A percentile compares a stretch with the other conserved stretches of the same genome.
Evolutionary conservation across 1,284 basidiomycete species (phyloP).

Genomic region (Apiotrichum gamsii): DNA sequence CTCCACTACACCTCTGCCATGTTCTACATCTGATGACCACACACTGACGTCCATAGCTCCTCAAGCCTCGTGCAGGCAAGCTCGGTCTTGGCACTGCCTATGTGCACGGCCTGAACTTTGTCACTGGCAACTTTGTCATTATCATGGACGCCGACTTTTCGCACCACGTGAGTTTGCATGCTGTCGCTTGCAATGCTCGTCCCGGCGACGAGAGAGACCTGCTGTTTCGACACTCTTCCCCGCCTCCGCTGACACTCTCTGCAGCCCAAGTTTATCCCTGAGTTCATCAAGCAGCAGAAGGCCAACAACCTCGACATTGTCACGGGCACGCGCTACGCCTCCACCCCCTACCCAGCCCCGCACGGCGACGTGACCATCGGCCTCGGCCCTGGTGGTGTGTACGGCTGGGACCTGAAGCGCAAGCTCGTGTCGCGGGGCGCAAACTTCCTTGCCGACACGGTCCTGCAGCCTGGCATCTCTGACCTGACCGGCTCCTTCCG

Average conservation of each 20-base stretch:
- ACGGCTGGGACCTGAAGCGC: constrained; percentile 82
- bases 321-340: constrained; percentile 77
- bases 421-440: constrained; percentile 79
- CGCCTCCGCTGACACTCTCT: neutral
- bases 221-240: neutral
- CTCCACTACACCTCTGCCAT: too few species aligned
- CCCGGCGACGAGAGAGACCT: too few species aligned
- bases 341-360: constrained; percentile 42
- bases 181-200: too few species aligned
- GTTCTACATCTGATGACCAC: neutral
- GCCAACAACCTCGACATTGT: constrained; percentile 78
- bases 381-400: constrained; percentile 65
- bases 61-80: constrained; percentile 80
- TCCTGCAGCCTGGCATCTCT: constrained; percentile 73
- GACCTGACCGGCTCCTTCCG: constrained; percentile 82
- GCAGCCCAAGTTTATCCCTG: constrained; percentile 82
- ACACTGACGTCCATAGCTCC: constrained; percentile 51
- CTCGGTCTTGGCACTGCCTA: constrained; percentile 87
- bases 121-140: constrained; percentile 86
- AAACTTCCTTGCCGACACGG: constrained; percentile 76
- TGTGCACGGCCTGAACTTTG: constrained; percentile 80
- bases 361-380: constrained; percentile 22
- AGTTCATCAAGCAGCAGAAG: constrained; percentile 78
- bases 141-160: constrained; percentile 97
- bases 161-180: constrained; percentile 75